Conservation (phyloP, 352 stramenopile species). For the Pythium rhizo-oryzae region DNA sequence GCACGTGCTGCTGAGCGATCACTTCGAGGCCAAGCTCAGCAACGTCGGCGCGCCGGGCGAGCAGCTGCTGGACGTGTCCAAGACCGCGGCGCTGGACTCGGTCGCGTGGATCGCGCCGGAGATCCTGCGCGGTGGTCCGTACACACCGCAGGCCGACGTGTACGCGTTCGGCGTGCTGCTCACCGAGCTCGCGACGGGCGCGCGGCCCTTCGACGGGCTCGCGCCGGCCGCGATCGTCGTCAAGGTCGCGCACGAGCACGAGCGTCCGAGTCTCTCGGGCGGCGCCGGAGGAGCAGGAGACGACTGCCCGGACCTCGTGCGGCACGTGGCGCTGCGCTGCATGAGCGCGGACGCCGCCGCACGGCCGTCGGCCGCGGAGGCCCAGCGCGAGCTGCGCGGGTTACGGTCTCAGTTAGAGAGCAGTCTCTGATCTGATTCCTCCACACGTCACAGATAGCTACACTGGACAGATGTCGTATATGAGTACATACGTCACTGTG, state of each 20-base stretch:
- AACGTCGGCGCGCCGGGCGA: constrained; percentile 85
- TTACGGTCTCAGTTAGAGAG: neutral
- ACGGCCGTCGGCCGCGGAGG: constrained; percentile 14
- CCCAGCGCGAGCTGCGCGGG: constrained; percentile 12
- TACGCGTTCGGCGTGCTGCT: constrained; percentile 87
- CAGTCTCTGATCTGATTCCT: neutral
- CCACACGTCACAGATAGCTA: constrained; percentile 22
- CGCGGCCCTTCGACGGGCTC: constrained; percentile 54
- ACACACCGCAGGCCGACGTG: constrained; percentile 85
- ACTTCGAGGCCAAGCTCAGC: constrained; percentile 76
- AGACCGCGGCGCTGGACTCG: constrained; percentile 75
- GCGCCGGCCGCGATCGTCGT: constrained; percentile 48
- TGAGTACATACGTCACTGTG: neutral
- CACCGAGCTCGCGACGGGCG: constrained; percentile 70
- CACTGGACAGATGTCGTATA: neutral
- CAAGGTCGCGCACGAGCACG: constrained; percentile 73
- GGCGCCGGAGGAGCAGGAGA: constrained; percentile 10
- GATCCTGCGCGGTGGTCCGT: constrained; percentile 82
- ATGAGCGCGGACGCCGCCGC: constrained; percentile 9
- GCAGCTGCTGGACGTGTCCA: constrained; percentile 60
- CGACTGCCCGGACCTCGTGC: constrained; percentile 21
- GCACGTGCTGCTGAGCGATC: constrained; percentile 76
- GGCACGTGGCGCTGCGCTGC: constrained; percentile 19
- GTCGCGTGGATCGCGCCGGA: constrained; percentile 86
- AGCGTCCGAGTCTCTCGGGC: constrained; percentile 13